These are phyloP conservation scores for Fusarium nodosum DNA, from an alignment of 2,329 filamentous ascomycete species.

Conservation along the genomic window DNA sequence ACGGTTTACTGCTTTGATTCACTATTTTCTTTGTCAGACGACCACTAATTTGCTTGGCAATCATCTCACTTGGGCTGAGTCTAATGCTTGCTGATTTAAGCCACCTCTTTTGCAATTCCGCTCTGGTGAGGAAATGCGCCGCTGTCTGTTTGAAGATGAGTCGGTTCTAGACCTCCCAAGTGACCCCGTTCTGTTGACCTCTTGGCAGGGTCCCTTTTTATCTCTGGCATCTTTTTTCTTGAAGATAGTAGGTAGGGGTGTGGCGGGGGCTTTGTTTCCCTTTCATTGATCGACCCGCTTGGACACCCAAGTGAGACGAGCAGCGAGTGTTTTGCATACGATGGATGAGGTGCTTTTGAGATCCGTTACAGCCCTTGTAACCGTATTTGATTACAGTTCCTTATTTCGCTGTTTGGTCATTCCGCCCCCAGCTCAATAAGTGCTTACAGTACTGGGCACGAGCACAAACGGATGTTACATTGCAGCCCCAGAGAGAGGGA, in stretches of 20 bases:
- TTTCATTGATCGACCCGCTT: conserved; percentile 29
- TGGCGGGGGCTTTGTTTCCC: conserved; percentile 10
- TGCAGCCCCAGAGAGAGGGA: conserved; percentile 5
- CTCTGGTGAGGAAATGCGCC: conserved; percentile 16
- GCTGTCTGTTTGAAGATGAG: not conserved
- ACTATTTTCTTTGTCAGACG: conserved; percentile 35
- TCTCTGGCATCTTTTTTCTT: conserved; percentile 1
- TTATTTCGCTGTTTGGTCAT: not conserved
- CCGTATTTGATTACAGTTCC: not conserved
- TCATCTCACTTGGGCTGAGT: conserved; percentile 6
- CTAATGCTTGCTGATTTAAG: conserved; percentile 25
- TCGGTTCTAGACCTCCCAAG: conserved; percentile 33
- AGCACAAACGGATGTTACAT: conserved; percentile 19
- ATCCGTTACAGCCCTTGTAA: not conserved
- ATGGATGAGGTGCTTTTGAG: conserved; percentile 8
- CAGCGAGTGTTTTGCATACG: conserved; percentile 23
- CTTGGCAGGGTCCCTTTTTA: conserved; percentile 36
- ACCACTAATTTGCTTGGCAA: conserved; percentile 24
- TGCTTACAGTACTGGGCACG: conserved; percentile 8
- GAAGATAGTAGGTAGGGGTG: conserved; percentile 9
- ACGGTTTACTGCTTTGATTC: not conserved
- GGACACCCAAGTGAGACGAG: conserved; percentile 15
- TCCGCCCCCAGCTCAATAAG: not conserved
- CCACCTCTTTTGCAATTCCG: conserved; percentile 14
- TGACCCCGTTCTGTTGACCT: conserved; percentile 10